These are phyloP conservation scores for Gossypium trilobum DNA, from an alignment of 441 rosid species.

Conservation along the genomic window DNA sequence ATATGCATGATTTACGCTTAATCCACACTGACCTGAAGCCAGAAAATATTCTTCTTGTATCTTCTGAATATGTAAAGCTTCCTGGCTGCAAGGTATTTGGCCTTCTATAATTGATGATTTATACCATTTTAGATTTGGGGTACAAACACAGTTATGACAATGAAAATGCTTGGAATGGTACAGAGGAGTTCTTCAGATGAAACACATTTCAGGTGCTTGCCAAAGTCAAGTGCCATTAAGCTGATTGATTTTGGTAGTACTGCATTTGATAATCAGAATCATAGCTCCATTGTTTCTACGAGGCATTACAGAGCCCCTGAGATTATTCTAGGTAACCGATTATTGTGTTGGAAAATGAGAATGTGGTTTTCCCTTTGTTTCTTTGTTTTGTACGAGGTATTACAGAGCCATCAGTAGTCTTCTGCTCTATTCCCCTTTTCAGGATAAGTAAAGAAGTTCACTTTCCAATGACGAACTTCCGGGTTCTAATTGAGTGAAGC, in stretches of 20 bases:
- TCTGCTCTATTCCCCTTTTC: not conserved
- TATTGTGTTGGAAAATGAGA: conserved; percentile 18
- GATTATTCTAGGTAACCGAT: conserved; percentile 62
- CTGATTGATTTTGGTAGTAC: conserved; percentile 92
- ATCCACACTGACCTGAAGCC: conserved; percentile 91
- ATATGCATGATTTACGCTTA: conserved; percentile 71
- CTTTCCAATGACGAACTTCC: not conserved
- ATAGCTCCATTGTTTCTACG: conserved; percentile 71
- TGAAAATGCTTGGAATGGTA: conserved; percentile 37
- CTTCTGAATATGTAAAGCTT: conserved; percentile 61
- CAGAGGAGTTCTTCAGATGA: conserved; percentile 66
- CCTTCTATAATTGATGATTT: conserved; percentile 21
- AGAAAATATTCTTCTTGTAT: conserved; percentile 77
- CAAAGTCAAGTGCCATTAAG: conserved; percentile 90
- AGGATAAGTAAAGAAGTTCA: not conserved
- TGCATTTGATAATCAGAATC: conserved; percentile 61
- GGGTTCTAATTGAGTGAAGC: not conserved
- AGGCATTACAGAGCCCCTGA: conserved; percentile 91
- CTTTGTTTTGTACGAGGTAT: not conserved
- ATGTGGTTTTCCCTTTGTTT: conserved; percentile 14
- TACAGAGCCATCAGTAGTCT: not conserved
- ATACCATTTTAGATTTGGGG: conserved; percentile 26
- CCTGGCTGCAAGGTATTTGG: conserved; percentile 58
- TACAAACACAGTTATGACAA: conserved; percentile 18
- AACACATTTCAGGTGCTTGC: conserved; percentile 62